Base-by-base conservation (phyloP, 345 rosid species). In the Salix dunnii region DNA sequence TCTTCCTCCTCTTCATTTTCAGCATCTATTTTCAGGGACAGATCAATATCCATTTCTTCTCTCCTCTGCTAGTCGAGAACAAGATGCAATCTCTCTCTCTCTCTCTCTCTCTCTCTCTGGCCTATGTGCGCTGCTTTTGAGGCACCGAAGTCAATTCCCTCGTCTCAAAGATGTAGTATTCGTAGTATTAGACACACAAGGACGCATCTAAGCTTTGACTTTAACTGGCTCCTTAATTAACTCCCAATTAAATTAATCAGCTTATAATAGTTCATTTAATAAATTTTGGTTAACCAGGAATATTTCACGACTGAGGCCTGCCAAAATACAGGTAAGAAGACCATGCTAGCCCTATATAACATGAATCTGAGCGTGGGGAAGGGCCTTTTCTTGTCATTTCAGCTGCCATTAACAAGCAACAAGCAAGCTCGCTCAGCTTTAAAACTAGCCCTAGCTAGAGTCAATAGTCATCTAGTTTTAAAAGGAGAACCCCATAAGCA, bases 91-190 rank as follows among this genome's bases (percentile, higher is more conserved):
- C n/a, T 51, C 55, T 72, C 46, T 78, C 72, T 71, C 42, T 35
- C 17, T 74, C 42, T 58, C 69, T 65, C 70, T 33, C 36, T 33
- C 36, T 33, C 36, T 33, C 14, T 40, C 23, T 13, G 14, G 18
- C 25, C 11, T 30, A 13, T 21, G 17, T 30, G n/a, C 76, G 86
- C 84, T 79, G 79, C 87, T 86, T 87, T 89, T 85, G 86, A 83
- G 88, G 88, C 85, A 84, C 90, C 82, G 76, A 86, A 86, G 89
- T 89, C 93, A 86, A 89, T 78, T 62, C 89, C 87, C 76, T 77
- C 86, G 80, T 74, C 88, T 62, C 80, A 53, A 68, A 77, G 80
- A 78, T 48, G 75, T 65, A 75, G 76, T 61, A 73, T 75, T 74
- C 46, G 74, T 72, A 76, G 76, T 55, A 66, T 80, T 70, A 63